Evolutionary conservation across 2,329 filamentous ascomycete genomes (phyloP).

Genomic region (Elsinoe australis): DNA sequence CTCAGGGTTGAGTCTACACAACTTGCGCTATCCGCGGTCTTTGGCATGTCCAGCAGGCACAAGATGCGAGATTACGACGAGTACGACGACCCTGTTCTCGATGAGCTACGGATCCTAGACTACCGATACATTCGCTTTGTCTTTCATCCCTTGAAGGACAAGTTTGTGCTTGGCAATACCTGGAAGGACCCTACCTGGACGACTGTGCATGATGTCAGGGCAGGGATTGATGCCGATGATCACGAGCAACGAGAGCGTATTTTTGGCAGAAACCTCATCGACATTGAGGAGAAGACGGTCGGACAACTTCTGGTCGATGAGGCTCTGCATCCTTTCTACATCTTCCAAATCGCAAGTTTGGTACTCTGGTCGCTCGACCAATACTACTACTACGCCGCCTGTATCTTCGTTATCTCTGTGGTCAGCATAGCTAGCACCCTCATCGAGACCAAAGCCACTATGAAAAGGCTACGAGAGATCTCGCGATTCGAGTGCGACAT

Average conservation of each 20-base stretch:
- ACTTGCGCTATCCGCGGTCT: conserved; percentile 58
- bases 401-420: conserved; percentile 90
- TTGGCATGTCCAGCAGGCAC: conserved; percentile 55
- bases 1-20: conserved; percentile 55
- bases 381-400: conserved; percentile 95
- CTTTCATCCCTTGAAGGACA: conserved; percentile 82
- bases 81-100: conserved; percentile 66
- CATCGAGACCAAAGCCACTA: conserved; percentile 84
- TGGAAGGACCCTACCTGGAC: conserved; percentile 95
- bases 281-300: conserved; percentile 83
- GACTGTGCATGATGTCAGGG: conserved; percentile 63
- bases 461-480: conserved; percentile 82
- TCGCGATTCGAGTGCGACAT: conserved; percentile 94
- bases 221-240: conserved; percentile 81
- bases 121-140: conserved; percentile 93
- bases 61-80: conserved; percentile 61
- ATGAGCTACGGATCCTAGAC: conserved; percentile 67
- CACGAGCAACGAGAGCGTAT: conserved; percentile 74
- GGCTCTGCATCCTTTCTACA: conserved; percentile 95
- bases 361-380: conserved; percentile 90
- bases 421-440: conserved; percentile 86
- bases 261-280: conserved; percentile 84
- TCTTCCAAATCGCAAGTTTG: conserved; percentile 93
- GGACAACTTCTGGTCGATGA: conserved; percentile 83
- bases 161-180: conserved; percentile 74